phyloP scores from a whole-genome alignment of 768 basidiomycete species.

The Coprinopsis marcescibilis region DNA sequence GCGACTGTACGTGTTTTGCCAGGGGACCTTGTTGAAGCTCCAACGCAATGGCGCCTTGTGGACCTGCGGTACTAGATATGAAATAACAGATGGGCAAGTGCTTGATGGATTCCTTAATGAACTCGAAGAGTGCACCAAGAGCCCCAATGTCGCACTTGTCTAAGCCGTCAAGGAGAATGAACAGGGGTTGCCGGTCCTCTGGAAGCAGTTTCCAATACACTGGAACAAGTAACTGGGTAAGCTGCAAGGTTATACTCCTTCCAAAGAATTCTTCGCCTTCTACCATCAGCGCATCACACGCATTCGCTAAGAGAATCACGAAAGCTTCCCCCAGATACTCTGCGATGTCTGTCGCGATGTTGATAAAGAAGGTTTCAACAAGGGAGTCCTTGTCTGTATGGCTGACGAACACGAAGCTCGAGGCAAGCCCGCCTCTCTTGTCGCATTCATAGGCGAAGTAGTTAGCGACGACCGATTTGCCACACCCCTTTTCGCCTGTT shows the following conservation, averaged over 20 bases:
- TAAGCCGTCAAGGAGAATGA: background rate
- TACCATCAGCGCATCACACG: background rate
- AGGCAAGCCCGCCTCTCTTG: background rate
- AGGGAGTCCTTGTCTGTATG: background rate
- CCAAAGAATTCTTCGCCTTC: background rate
- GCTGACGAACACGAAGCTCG: background rate
- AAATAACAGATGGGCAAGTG: background rate
- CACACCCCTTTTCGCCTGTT: background rate
- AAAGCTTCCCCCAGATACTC: background rate
- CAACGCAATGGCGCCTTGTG: too few relatives aligned
- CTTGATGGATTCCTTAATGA: background rate
- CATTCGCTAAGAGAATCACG: background rate
- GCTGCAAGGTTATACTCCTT: background rate
- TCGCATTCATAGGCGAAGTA: background rate
- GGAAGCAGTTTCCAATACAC: background rate
- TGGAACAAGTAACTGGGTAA: background rate
- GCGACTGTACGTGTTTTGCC: background rate
- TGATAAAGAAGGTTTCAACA: background rate
- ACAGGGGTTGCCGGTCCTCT: background rate
- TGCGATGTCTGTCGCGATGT: background rate
- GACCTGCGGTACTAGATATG: background rate
- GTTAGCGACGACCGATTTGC: background rate
- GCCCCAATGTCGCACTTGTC: background rate
- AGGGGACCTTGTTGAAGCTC: background rate
- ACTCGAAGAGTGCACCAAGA: background rate